Base-by-base conservation (phyloP, 2,329 filamentous ascomycete genomes). In the Fusarium udum region DNA sequence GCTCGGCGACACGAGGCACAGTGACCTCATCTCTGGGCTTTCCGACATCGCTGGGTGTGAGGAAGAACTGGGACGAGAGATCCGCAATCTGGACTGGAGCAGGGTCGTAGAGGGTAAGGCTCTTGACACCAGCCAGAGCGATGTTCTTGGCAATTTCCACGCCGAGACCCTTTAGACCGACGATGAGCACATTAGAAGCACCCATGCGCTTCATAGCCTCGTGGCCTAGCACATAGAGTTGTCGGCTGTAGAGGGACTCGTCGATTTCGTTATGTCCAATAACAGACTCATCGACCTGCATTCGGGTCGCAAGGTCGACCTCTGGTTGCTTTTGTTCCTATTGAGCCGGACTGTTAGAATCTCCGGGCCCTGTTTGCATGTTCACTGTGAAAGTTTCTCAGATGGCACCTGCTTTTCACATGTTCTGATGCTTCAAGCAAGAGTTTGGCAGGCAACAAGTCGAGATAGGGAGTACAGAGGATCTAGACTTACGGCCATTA, bases 141-240 rank as follows among this genome's bases (percentile, higher is more conserved):
- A 99, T 94, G 80, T 99, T 99, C 89, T 99, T 99, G 80, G 96
- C 95, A 78, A 99, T 96, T 85, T 99, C 96, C 63, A 98, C 95
- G 86, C 96, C 96, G 45, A 99, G 89, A 58, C 96, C 96, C 83
- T 96, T 95, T 76, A 98, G 87, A 73, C 96, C 96, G 71, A 95
- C 93, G 64, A 99, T 88, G 60, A 99, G 92, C 68, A 99, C 90
- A 80, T 98, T 97, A 62, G 96, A 98, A 71, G 95, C 93, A 79
- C 95, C 91, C 96, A 99, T 99, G 79, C 96, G 95, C 88, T 97
- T 98, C 96, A 99, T 99, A 75, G 96, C 96, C 83, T 92, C 90
- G 78, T 92, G 90, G 73, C 90, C 90, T 58, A 92, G 82, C 69
- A 92, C 91, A 80, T 92, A 92, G 77, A 93, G 91, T 84, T 93